Conservation (phyloP, 139 green algal genomes). For the Picochlorum sp. region DNA sequence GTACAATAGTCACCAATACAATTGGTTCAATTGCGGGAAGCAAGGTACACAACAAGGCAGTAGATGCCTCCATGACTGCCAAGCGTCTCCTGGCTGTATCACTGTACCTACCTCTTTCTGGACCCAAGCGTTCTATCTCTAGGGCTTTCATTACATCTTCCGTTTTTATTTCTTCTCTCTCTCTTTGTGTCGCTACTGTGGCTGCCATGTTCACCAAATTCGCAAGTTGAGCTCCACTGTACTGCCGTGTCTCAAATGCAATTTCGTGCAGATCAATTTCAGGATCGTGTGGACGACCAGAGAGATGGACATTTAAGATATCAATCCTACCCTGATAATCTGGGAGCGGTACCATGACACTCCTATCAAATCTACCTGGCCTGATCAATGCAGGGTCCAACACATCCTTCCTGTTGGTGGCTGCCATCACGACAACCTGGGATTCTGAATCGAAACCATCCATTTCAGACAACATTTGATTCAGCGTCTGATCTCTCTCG, state of each 20-base stretch:
- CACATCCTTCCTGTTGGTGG: conserved; percentile 90
- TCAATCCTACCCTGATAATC: conserved; percentile 74
- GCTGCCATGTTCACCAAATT: conserved; percentile 76
- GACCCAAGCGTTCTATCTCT: conserved; percentile 49
- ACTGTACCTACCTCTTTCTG: conserved; percentile 18
- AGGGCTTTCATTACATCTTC: conserved; percentile 54
- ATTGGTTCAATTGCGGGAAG: conserved; percentile 82
- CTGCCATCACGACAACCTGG: conserved; percentile 83
- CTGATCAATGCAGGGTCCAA: conserved; percentile 83
- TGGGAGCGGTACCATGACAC: conserved; percentile 64
- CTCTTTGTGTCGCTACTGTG: conserved; percentile 51
- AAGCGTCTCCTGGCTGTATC: conserved; percentile 25
- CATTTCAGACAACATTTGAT: conserved; percentile 88
- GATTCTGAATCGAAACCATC: conserved; percentile 78
- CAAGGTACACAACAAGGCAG: conserved; percentile 60
- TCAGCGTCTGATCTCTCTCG: conserved; percentile 89
- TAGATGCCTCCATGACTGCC: conserved; percentile 64
- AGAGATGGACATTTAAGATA: conserved; percentile 54
- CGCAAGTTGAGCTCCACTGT: conserved; percentile 49
- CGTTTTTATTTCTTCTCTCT: conserved; percentile 39
- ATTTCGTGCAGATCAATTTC: conserved; percentile 44
- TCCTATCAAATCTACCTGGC: conserved; percentile 77
- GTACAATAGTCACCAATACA: conserved; percentile 61
- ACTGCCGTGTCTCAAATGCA: conserved; percentile 42
- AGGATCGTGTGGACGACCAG: conserved; percentile 5